phyloP scores from a whole-genome alignment of 306 rosid species.

The Lathyrus tuberosus region DNA sequence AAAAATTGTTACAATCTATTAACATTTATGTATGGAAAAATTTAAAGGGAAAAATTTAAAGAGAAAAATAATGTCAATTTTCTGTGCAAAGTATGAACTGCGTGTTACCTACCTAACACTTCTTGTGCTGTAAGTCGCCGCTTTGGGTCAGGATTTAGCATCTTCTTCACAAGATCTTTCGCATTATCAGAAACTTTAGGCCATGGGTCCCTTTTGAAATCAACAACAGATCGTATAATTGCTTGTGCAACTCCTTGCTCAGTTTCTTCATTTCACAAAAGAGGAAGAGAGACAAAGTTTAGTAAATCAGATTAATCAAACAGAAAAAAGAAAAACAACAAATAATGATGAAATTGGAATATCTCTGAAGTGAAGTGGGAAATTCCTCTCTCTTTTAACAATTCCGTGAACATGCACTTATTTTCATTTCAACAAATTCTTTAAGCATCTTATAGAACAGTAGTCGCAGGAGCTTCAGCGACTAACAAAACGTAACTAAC shows the following conservation, averaged over 20 bases:
- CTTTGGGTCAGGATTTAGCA: slow-evolving; percentile 92
- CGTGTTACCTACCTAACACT: slow-evolving; percentile 85
- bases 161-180: slow-evolving; percentile 93
- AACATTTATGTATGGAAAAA: slow-evolving; percentile 19
- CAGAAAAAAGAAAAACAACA: neutral
- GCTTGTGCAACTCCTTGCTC: slow-evolving; percentile 99
- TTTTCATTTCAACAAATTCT: slow-evolving; percentile 17
- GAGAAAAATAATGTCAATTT: neutral
- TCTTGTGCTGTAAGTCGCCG: slow-evolving; percentile 81
- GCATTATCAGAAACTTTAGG: slow-evolving; percentile 96
- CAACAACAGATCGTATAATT: slow-evolving; percentile 81
- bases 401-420: neutral
- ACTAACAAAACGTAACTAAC: slow-evolving; percentile 48
- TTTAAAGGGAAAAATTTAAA: slow-evolving; percentile 23
- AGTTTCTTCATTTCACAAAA: slow-evolving; percentile 69
- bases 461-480: slow-evolving; percentile 32
- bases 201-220: slow-evolving; percentile 97
- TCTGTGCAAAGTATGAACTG: slow-evolving; percentile 17
- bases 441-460: neutral
- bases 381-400: slow-evolving; percentile 12
- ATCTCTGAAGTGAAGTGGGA: neutral
- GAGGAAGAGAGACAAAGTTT: slow-evolving; percentile 34
- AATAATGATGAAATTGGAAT: neutral
- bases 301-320: slow-evolving; percentile 33
- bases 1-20: slow-evolving; percentile 19